These are phyloP conservation scores for Pisolithus tinctorius DNA, from an alignment of 768 basidiomycete species.

Conservation along the genomic window DNA sequence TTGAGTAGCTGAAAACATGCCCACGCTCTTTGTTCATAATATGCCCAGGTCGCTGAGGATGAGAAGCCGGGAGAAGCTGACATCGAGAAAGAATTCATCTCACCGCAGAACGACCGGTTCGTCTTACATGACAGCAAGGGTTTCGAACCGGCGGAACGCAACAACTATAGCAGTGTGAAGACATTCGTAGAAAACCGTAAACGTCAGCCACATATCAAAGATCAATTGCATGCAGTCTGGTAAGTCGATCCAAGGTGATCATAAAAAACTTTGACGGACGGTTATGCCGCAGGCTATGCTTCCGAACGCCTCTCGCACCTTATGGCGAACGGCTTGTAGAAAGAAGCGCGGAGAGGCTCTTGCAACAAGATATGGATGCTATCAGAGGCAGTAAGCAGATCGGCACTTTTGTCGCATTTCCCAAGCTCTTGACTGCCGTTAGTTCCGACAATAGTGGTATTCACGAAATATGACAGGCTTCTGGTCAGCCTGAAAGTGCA, in stretches of 20 bases:
- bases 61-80: conserved; percentile 4
- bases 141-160: conserved; percentile 7
- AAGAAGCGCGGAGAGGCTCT: background rate
- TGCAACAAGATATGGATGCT: background rate
- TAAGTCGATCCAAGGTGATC: background rate
- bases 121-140: conserved; percentile 14
- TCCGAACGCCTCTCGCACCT: background rate
- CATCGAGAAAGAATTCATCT: conserved; percentile 9
- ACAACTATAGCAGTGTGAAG: conserved; percentile 1
- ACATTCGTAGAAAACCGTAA: conserved; percentile 6
- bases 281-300: conserved; percentile 1
- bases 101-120: conserved; percentile 5
- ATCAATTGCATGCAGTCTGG: conserved; percentile 12
- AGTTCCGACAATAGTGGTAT: background rate
- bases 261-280: background rate
- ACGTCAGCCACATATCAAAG: background rate
- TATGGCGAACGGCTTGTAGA: background rate
- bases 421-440: background rate
- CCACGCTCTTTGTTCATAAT: background rate
- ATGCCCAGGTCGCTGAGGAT: background rate
- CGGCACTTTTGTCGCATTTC: background rate
- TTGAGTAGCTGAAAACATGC: background rate
- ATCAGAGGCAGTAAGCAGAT: background rate
- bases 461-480: background rate
- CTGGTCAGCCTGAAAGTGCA: background rate